A percentile compares a stretch with the other conserved stretches of the same genome.
Evolutionary conservation across 1,139 yeast species (phyloP).

Genomic region (Yamadazyma sp.): DNA sequence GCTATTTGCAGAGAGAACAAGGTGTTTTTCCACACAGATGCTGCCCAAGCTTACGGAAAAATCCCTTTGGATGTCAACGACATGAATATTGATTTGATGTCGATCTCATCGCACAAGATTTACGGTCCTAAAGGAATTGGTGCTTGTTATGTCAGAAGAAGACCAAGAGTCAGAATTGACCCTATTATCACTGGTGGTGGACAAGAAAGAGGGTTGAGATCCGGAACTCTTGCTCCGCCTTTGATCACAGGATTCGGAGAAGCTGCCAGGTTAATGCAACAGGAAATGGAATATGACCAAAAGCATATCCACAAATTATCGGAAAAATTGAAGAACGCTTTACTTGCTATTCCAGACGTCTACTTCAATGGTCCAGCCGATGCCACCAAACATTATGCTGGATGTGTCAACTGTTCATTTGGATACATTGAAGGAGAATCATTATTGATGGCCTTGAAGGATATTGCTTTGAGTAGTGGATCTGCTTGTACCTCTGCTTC

Average conservation of each 20-base stretch:
- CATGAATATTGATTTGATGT: constrained; percentile 88
- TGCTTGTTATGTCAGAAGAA: constrained; percentile 91
- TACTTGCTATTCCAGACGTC: constrained; percentile 83
- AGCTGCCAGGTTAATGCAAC: constrained; percentile 81
- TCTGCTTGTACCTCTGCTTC: constrained; percentile 99
- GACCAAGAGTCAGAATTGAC: constrained; percentile 97
- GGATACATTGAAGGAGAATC: constrained; percentile 99
- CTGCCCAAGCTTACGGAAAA: constrained; percentile 97
- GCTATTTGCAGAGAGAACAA: constrained; percentile 79
- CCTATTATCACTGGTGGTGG: constrained; percentile 98
- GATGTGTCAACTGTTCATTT: constrained; percentile 94
- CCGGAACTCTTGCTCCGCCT: constrained; percentile 97
- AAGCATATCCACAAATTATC: constrained; percentile 71
- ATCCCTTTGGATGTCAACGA: constrained; percentile 90
- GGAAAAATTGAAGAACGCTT: constrained; percentile 66
- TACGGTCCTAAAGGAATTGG: constrained; percentile 99
- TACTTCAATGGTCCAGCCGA: constrained; percentile 79
- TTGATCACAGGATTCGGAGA: constrained; percentile 96
- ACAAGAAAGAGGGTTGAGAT: constrained; percentile 96
- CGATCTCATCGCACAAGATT: constrained; percentile 92
- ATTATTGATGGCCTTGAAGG: constrained; percentile 93
- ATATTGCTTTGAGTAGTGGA: constrained; percentile 93
- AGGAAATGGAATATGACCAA: constrained; percentile 74
- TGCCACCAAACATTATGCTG: constrained; percentile 66
- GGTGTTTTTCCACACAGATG: constrained; percentile 97